phyloP scores from a whole-genome alignment of 179 eudicot genomes.

The Carnegiea gigantea region DNA sequence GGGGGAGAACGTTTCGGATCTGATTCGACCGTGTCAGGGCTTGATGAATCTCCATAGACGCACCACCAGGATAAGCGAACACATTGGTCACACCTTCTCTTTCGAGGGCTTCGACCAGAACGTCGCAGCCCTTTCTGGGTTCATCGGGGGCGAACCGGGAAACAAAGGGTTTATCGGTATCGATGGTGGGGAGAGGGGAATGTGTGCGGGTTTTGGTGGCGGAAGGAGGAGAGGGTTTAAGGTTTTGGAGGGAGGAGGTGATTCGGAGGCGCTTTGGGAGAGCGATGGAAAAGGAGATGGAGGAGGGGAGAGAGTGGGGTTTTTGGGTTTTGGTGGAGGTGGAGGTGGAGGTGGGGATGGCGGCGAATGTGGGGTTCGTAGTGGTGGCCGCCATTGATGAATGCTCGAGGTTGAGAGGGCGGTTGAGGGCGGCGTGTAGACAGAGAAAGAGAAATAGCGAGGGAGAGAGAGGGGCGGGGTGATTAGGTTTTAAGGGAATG shows the following conservation, averaged over 20 bases:
- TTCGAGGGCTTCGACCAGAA: conserved; percentile 86
- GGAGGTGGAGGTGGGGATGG: conserved; percentile 2
- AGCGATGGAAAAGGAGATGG: conserved; percentile 1
- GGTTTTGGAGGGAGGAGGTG: conserved; percentile 8
- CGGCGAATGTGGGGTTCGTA: conserved; percentile 25
- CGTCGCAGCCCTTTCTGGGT: conserved; percentile 82
- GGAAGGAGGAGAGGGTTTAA: conserved; percentile 9
- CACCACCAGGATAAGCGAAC: conserved; percentile 96
- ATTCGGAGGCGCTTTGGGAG: conserved; percentile 9
- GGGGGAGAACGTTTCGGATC: conserved; percentile 72
- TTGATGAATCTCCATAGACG: conserved; percentile 86
- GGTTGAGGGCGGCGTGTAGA: neutral
- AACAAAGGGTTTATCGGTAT: neutral
- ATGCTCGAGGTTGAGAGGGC: neutral
- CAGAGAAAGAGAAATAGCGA: neutral
- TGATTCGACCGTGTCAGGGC: conserved; percentile 66
- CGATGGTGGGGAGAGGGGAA: conserved; percentile 20
- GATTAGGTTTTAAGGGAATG: neutral
- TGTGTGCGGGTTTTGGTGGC: conserved; percentile 27
- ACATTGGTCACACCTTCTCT: conserved; percentile 71
- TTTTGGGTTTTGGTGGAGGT: conserved; percentile 10
- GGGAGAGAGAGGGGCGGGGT: neutral
- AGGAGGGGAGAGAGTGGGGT: conserved; percentile 12
- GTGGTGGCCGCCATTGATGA: conserved; percentile 46
- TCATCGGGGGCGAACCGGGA: conserved; percentile 56